Evolutionary conservation across 208 protist species (phyloP).

Genomic region (Naegleria lovaniensis): DNA sequence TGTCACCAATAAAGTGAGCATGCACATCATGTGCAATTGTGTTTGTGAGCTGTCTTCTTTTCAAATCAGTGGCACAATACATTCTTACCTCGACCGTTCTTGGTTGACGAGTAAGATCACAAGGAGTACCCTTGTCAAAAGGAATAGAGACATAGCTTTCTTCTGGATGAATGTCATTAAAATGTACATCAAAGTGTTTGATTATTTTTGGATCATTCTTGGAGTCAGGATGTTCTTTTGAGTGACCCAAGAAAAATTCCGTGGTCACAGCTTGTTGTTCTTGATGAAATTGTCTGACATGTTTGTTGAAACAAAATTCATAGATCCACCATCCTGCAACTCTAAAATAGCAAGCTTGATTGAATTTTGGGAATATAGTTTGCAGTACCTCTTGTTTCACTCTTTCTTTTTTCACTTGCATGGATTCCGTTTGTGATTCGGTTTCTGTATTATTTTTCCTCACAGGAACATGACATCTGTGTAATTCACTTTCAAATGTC

Average conservation of each 20-base stretch:
- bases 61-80: constrained; percentile 10
- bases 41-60: neutral
- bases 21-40: neutral
- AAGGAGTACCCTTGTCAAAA: neutral
- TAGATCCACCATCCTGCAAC: constrained; percentile 24
- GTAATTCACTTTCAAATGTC: neutral
- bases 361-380: neutral
- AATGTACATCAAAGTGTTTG: neutral
- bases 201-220: neutral
- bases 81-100: constrained; percentile 10
- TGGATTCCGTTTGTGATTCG: neutral
- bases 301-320: constrained; percentile 27
- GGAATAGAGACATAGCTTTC: neutral
- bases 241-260: neutral
- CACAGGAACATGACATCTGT: neutral
- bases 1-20: constrained; percentile 4
- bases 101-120: neutral
- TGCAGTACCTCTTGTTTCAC: neutral
- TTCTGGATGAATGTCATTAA: neutral
- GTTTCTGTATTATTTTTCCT: neutral
- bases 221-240: neutral
- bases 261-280: neutral
- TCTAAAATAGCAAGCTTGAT: neutral
- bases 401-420: neutral
- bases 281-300: constrained; percentile 22